A percentile compares a stretch with the other conserved stretches of the same genome.
These are phyloP conservation scores for Lobosporangium transversale DNA, from an alignment of 192 early-diverging fungal genomes.

Conservation along the genomic window DNA sequence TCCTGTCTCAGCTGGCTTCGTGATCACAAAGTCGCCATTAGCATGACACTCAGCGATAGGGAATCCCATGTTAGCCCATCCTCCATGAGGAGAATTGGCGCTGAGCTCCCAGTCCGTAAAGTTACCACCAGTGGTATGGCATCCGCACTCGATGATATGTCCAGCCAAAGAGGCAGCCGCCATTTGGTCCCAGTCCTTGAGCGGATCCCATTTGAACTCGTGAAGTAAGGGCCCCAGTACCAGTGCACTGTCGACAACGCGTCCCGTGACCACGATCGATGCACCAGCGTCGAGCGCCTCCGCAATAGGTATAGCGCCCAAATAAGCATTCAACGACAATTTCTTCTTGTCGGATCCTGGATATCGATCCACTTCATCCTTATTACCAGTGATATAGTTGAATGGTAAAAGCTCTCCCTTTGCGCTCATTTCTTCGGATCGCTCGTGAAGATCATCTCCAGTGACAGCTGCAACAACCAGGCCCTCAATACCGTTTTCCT, in stretches of 20 bases:
- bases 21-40: constrained; percentile 66
- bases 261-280: constrained; percentile 73
- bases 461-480: constrained; percentile 67
- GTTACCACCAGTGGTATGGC: constrained; percentile 74
- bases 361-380: constrained; percentile 58
- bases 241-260: constrained; percentile 73
- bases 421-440: constrained; percentile 29
- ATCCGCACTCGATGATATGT: constrained; percentile 76
- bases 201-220: constrained; percentile 65
- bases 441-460: constrained; percentile 67
- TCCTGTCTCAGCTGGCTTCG: constrained; percentile 71
- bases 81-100: constrained; percentile 62
- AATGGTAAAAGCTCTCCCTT: constrained; percentile 51
- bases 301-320: constrained; percentile 66
- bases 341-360: constrained; percentile 62
- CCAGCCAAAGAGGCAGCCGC: constrained; percentile 72
- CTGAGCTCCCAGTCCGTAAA: constrained; percentile 73
- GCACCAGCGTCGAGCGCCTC: constrained; percentile 65
- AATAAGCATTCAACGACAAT: constrained; percentile 72
- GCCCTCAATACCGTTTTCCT: constrained; percentile 54
- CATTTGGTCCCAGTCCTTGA: constrained; percentile 64
- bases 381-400: constrained; percentile 50
- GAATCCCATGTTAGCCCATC: constrained; percentile 75
- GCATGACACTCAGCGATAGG: constrained; percentile 67
- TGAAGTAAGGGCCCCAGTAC: constrained; percentile 71